A percentile compares a stretch with the other conserved stretches of the same genome.
Evolutionary conservation across 2,329 filamentous ascomycete genomes (phyloP).

Genomic region (Pseudocercospora crystallina): DNA sequence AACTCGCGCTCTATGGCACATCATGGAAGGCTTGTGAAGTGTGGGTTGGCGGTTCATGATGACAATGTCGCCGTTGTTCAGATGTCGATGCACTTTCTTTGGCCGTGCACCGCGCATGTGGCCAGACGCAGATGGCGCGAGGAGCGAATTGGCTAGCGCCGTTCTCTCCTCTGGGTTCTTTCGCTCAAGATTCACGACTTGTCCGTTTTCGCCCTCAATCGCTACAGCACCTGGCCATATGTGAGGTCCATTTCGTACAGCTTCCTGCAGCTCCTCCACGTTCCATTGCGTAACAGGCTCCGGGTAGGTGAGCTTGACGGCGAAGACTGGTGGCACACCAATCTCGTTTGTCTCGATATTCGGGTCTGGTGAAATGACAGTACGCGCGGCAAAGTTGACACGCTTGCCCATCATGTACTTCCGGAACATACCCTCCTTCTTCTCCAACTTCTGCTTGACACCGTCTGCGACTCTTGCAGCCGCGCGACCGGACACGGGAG

Average conservation of each 20-base stretch:
- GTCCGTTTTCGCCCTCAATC: constrained; percentile 93
- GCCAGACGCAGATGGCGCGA: constrained; percentile 72
- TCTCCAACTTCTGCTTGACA: constrained; percentile 96
- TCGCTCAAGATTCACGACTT: constrained; percentile 80
- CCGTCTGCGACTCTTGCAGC: constrained; percentile 82
- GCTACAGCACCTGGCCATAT: constrained; percentile 93
- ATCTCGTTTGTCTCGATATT: constrained; percentile 99
- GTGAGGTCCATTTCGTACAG: constrained; percentile 89
- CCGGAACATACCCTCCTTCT: constrained; percentile 96
- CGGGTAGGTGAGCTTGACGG: constrained; percentile 91
- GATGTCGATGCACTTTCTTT: constrained; percentile 95
- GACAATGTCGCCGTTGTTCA: constrained; percentile 95
- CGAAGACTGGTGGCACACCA: constrained; percentile 96
- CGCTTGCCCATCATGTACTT: constrained; percentile 99
- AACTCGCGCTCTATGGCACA: constrained; percentile 92
- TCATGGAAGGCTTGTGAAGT: constrained; percentile 97
- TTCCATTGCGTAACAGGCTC: constrained; percentile 98
- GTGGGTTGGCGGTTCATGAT: constrained; percentile 99
- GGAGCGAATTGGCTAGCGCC: constrained; percentile 86
- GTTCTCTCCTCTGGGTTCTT: constrained; percentile 87
- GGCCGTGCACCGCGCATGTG: constrained; percentile 74
- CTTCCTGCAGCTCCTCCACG: constrained; percentile 91
- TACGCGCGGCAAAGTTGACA: constrained; percentile 95
- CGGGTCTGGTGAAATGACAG: constrained; percentile 96
- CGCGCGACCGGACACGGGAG: constrained; percentile 75